These are phyloP conservation scores for Suillus cothurnatus DNA, from an alignment of 768 basidiomycete genomes.

Conservation along the genomic window DNA sequence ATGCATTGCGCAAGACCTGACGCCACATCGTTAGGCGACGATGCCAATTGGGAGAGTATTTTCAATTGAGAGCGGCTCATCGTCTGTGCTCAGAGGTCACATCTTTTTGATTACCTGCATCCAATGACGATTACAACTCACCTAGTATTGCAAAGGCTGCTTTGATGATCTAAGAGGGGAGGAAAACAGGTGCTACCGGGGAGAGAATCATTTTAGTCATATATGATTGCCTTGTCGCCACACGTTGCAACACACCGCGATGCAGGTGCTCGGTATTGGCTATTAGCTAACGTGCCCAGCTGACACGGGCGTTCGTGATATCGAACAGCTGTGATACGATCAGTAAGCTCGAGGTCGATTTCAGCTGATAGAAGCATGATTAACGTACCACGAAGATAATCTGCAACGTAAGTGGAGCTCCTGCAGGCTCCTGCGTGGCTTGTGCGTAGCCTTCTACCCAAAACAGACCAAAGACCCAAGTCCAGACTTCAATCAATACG, in stretches of 20 bases:
- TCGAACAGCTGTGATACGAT: not conserved
- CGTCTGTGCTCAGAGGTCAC: not conserved
- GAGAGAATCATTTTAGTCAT: not conserved
- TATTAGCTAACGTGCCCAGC: not conserved
- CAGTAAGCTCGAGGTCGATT: not conserved
- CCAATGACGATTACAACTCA: not conserved
- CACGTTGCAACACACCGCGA: slow-evolving; percentile 1
- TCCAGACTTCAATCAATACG: not conserved
- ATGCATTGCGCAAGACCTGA: slow-evolving; percentile 36
- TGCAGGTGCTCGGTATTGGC: not conserved
- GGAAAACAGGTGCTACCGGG: not conserved
- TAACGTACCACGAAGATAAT: not conserved
- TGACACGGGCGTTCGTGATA: not conserved
- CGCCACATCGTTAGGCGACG: slow-evolving; percentile 35
- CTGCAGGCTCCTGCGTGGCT: not conserved
- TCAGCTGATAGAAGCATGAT: not conserved
- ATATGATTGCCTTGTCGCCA: not conserved
- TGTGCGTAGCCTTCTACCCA: not conserved
- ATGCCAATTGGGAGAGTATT: slow-evolving; percentile 31
- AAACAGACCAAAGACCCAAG: not conserved
- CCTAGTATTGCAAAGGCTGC: not conserved
- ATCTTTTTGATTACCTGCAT: not conserved
- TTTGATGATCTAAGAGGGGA: not conserved
- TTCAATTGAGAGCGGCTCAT: slow-evolving; percentile 33
- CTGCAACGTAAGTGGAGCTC: slow-evolving; percentile 6